Evolutionary conservation across 2,329 filamentous ascomycete genomes (phyloP), one percentile per base, ranked within the genome.

Genomic region (Fusarium avenaceum): DNA sequence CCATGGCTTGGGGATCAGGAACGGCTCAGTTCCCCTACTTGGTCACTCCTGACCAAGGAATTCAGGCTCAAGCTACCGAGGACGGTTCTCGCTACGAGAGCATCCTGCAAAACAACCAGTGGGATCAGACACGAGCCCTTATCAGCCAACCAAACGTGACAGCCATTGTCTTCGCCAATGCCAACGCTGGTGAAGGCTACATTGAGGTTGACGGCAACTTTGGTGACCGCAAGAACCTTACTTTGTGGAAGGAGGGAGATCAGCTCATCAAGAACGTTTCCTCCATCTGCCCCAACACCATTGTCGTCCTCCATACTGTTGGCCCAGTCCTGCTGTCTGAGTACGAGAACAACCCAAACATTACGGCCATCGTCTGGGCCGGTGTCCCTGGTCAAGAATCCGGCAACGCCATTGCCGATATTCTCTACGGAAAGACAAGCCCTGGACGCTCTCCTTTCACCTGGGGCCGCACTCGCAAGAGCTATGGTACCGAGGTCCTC

Each of bases 191-290:
- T 53, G 96, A 98, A 80, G 94, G 93, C 7, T 97, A 88, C 80
- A 93, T 98, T 74, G 85, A 81, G 28, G 87, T 96, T 2, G 95
- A 94, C 66, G 91, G 88, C 54, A 97, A 97, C 77, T 83, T 85
- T 61, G 96, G 96, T 59, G 95, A 98, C 78, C 90, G 96, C 53
- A 94, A 94, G 74, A 97, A 99, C 80, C 84, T 99, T 38, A 97
- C 94, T 0, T 84, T 97, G 1, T 98, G 95, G 95, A 85, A 90
- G 63, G 86, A 89, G 60, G 94, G 93, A 40, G 93, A 98, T 53
- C 84, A 86, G 1, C 81, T 98, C 56, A 92, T 98, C 80, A 86
- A 91, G 79, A 93, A 91, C 47, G 92, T 97, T 13, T 89, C 93
- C 1, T 84, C 89, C 9, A 76, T 89, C 65, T 94, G 91, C 84